Conservation (phyloP, 805 yeast species). For the Clavispora santaluciae region DNA sequence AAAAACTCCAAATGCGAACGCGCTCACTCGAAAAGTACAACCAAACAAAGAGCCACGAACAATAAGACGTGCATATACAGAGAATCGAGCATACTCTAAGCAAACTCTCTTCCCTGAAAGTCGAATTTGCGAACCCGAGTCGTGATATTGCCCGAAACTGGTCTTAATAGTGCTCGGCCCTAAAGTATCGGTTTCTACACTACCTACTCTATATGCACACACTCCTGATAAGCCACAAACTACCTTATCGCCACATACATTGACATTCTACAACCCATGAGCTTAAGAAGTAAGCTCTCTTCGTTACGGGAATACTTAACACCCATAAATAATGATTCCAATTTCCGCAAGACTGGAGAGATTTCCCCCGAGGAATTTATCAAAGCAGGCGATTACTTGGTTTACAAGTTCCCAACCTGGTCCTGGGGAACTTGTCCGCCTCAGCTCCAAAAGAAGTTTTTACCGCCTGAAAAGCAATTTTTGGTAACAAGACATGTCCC, state of each 20-base stretch:
- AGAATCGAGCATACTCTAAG: not conserved
- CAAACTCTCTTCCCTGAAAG: too few relatives aligned
- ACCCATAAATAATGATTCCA: conserved; percentile 83
- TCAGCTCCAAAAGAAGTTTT: conserved; percentile 50
- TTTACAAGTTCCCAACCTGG: conserved; percentile 95
- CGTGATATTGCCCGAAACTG: too few relatives aligned
- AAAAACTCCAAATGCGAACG: not conserved
- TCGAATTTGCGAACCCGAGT: too few relatives aligned
- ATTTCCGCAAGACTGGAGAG: conserved; percentile 82
- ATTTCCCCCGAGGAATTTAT: conserved; percentile 95
- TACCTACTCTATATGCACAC: not conserved
- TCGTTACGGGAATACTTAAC: conserved; percentile 89
- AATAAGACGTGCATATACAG: not conserved
- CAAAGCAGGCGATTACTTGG: conserved; percentile 88
- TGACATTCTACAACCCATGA: conserved; percentile 6
- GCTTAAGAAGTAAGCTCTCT: conserved; percentile 48
- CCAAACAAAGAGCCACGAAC: not conserved
- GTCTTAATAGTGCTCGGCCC: too few relatives aligned
- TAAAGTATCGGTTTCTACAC: too few relatives aligned
- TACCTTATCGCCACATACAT: not conserved
- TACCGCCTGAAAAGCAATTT: conserved; percentile 84
- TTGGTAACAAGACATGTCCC: conserved; percentile 89
- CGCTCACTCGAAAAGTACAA: not conserved
- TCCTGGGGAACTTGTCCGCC: conserved; percentile 57
- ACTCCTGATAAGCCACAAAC: not conserved